Conservation (phyloP, 768 basidiomycete genomes). For the Serendipita sp. region DNA sequence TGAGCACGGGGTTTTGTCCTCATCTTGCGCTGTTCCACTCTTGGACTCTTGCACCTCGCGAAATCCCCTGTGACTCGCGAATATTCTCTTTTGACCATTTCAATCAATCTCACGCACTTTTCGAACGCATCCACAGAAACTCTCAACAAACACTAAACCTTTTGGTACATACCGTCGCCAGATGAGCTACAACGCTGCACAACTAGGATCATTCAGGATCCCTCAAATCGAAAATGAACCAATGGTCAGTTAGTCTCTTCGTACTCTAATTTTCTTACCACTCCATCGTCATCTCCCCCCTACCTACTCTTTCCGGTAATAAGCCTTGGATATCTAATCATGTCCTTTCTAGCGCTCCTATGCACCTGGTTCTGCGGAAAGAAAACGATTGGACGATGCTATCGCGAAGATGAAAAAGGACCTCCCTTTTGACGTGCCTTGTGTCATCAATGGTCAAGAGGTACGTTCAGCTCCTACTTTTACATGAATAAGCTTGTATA, state of each 20-base stretch:
- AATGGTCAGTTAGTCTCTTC: slow-evolving; percentile 39
- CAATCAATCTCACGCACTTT: no score
- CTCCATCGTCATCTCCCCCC: background rate
- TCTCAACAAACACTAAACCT: background rate
- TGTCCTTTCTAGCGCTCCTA: slow-evolving; percentile 43
- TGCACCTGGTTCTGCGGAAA: slow-evolving; percentile 62
- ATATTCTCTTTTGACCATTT: no score
- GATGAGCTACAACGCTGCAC: slow-evolving; percentile 24
- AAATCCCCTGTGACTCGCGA: no score
- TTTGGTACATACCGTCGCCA: background rate
- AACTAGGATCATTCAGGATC: slow-evolving; percentile 73
- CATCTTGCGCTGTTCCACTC: no score
- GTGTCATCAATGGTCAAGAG: slow-evolving; percentile 76
- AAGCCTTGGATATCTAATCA: background rate
- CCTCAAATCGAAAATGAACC: slow-evolving; percentile 86
- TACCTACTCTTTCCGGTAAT: background rate
- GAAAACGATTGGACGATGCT: slow-evolving; percentile 53
- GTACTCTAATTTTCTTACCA: background rate
- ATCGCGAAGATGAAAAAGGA: slow-evolving; percentile 65
- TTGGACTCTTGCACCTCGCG: no score
- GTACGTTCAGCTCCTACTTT: slow-evolving; percentile 26
- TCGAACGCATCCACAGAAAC: background rate
- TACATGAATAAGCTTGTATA: background rate
- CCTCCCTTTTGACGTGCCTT: slow-evolving; percentile 84
- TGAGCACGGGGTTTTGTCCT: background rate